phyloP scores from a whole-genome alignment of 306 rosid species.

The Mimosa pudica region DNA sequence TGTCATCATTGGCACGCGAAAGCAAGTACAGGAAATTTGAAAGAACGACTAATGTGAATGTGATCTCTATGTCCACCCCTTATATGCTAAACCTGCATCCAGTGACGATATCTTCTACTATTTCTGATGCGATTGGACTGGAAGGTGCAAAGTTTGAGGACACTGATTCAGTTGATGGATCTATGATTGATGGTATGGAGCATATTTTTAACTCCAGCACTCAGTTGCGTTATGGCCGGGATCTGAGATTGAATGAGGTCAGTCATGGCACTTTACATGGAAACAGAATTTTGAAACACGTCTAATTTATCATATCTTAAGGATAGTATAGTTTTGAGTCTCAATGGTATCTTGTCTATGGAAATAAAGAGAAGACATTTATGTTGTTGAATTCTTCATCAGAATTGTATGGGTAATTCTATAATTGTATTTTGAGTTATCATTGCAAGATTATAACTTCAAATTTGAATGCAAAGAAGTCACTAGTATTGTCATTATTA shows the following conservation, averaged over 20 bases:
- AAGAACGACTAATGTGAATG: constrained; percentile 82
- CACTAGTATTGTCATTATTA: constrained; percentile 18
- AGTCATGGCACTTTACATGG: constrained; percentile 32
- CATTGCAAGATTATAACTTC: constrained; percentile 6
- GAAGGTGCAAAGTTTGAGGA: constrained; percentile 89
- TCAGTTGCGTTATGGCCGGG: constrained; percentile 93
- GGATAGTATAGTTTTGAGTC: constrained; percentile 29
- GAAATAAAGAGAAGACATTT: constrained; percentile 5
- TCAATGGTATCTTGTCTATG: constrained; percentile 29
- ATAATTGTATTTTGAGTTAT: constrained; percentile 13
- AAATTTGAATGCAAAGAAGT: constrained; percentile 11
- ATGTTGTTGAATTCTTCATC: not conserved
- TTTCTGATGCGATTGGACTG: constrained; percentile 83
- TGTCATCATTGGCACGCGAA: constrained; percentile 72
- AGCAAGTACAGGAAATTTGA: constrained; percentile 79
- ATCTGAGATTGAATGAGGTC: constrained; percentile 96
- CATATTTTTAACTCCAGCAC: constrained; percentile 98
- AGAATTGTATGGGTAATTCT: not conserved
- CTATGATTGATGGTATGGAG: constrained; percentile 92
- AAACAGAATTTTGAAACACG: constrained; percentile 19
- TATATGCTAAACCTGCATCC: constrained; percentile 97
- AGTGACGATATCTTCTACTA: constrained; percentile 84
- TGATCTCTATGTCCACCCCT: constrained; percentile 93
- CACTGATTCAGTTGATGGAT: constrained; percentile 91
- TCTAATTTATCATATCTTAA: constrained; percentile 21